Percentiles rank a stretch among this genome's conserved stretches.
phyloP scores from a whole-genome alignment of 257 asterid species.

The Jacaranda copaia region DNA sequence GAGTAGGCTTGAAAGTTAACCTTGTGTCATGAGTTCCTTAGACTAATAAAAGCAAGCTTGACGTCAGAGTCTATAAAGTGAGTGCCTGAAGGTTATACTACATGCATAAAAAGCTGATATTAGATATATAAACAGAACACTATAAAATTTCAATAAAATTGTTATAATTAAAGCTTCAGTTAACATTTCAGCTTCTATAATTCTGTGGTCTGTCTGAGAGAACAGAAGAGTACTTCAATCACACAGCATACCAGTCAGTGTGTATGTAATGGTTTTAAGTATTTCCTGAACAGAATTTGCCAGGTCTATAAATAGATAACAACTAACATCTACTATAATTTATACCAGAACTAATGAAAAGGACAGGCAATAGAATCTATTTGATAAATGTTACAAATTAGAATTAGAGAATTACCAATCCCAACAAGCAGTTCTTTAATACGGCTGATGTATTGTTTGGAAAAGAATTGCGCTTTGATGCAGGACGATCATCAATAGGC shows the following conservation, averaged over 20 bases:
- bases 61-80: slow-evolving; percentile 1
- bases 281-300: neutral
- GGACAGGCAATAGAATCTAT: slow-evolving; percentile 8
- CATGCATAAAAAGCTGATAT: slow-evolving; percentile 8
- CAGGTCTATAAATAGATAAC: slow-evolving; percentile 12
- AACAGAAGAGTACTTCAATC: slow-evolving; percentile 13
- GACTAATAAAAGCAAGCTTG: slow-evolving; percentile 14
- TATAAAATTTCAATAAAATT: neutral
- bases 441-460: slow-evolving; percentile 37
- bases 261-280: neutral
- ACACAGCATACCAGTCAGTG: slow-evolving; percentile 1
- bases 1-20: slow-evolving; percentile 19
- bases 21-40: slow-evolving; percentile 15
- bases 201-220: slow-evolving; percentile 12
- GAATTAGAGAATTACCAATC: slow-evolving; percentile 63
- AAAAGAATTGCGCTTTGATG: slow-evolving; percentile 45
- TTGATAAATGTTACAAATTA: slow-evolving; percentile 8
- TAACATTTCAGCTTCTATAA: slow-evolving; percentile 14
- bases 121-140: neutral
- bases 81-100: neutral
- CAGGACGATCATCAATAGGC: slow-evolving; percentile 39
- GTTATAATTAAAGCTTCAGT: slow-evolving; percentile 22
- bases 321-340: slow-evolving; percentile 19
- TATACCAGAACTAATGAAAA: slow-evolving; percentile 29
- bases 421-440: slow-evolving; percentile 69